Conservation (phyloP, 1,139 yeast genomes). For the Sugiyamaella neomexicana region DNA sequence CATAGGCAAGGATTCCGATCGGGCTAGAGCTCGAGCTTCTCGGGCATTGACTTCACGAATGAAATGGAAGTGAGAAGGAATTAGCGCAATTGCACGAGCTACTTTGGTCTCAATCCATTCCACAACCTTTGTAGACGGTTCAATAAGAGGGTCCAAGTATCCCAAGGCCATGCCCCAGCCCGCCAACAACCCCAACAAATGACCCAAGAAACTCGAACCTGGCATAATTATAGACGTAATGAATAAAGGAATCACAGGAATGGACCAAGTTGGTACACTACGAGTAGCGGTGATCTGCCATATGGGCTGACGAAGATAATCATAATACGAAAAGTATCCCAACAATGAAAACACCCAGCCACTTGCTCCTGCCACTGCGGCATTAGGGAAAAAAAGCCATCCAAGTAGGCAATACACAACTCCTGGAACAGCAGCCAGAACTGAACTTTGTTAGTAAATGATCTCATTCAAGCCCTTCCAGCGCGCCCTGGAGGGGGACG, state of each 20-base stretch:
- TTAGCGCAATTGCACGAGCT: constrained; percentile 49
- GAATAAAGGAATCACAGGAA: constrained; percentile 59
- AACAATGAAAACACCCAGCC: constrained; percentile 76
- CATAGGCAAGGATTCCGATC: constrained; percentile 16
- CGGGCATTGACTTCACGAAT: constrained; percentile 58
- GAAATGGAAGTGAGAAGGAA: constrained; percentile 56
- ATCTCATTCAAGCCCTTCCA: too few species aligned
- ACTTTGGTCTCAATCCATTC: constrained; percentile 65
- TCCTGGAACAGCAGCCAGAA: constrained; percentile 70
- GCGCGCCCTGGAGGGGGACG: too few species aligned
- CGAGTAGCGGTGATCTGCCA: constrained; percentile 33
- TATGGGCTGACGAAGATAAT: constrained; percentile 53
- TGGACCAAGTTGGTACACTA: constrained; percentile 58
- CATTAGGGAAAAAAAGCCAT: constrained; percentile 52
- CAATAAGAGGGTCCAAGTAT: constrained; percentile 51
- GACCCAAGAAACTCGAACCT: constrained; percentile 73
- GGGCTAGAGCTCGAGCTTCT: constrained; percentile 31
- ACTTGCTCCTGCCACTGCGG: constrained; percentile 63
- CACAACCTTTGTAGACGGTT: constrained; percentile 67
- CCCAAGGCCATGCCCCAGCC: constrained; percentile 62
- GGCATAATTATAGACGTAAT: constrained; percentile 53
- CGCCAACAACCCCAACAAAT: constrained; percentile 52
- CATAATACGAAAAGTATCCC: constrained; percentile 63
- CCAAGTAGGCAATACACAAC: constrained; percentile 64
- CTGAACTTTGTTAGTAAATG: constrained; percentile 21